phyloP scores from a whole-genome alignment of 73 alveolate genomes.

The Stentor coeruleus region DNA sequence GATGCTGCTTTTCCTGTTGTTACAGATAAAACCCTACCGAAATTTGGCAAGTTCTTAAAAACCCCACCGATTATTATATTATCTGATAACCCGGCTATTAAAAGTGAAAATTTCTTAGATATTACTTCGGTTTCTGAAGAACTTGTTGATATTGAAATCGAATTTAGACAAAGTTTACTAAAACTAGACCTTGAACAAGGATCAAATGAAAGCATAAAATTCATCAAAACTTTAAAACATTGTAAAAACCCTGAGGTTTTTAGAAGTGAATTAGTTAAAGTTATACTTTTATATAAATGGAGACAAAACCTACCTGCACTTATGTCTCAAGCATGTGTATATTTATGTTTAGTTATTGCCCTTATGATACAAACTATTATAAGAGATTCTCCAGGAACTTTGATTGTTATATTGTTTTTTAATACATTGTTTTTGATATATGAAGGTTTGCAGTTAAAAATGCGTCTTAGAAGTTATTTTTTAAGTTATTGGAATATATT shows the following conservation, averaged over 20 bases:
- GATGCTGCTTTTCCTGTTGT: constrained; percentile 4
- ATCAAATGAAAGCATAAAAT: not conserved
- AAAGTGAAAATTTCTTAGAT: not conserved
- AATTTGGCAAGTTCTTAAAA: not conserved
- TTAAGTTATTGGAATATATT: not conserved
- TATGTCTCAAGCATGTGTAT: not conserved
- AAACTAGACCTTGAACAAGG: constrained; percentile 22
- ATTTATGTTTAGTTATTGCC: not conserved
- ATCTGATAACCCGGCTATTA: not conserved
- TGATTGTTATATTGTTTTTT: not conserved
- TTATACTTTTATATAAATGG: not conserved
- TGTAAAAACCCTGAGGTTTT: constrained; percentile 4
- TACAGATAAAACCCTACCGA: not conserved
- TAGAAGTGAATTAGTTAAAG: not conserved
- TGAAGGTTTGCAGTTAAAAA: not conserved
- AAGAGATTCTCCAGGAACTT: constrained; percentile 1
- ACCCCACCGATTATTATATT: constrained; percentile 4
- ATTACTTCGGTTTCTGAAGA: not conserved
- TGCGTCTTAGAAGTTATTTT: not conserved
- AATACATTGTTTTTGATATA: not conserved
- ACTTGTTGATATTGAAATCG: constrained; percentile 6
- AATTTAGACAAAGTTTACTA: not conserved
- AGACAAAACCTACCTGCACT: not conserved
- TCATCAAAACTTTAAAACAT: not conserved
- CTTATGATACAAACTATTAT: not conserved